Evolutionary conservation across 2,329 filamentous ascomycete genomes (phyloP).

Genomic region (Plectosphaerella plurivora): DNA sequence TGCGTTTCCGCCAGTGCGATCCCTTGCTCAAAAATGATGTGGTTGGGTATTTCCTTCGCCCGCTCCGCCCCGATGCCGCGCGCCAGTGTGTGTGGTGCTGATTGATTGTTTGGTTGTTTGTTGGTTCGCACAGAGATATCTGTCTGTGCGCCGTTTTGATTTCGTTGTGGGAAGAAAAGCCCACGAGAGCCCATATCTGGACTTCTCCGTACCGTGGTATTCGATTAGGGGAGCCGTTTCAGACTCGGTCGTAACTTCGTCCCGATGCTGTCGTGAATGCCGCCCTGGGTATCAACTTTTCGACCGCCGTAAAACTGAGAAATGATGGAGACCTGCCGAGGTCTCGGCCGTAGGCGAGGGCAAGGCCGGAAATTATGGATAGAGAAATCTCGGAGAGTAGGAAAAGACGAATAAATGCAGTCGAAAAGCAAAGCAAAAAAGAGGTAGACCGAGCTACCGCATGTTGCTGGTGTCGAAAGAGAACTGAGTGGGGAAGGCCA

Average conservation of each 20-base stretch:
- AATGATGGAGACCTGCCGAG: neutral
- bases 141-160: neutral
- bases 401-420: neutral
- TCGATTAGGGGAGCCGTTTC: constrained; percentile 3
- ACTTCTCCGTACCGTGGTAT: constrained; percentile 5
- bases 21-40: no score
- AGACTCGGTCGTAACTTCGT: constrained; percentile 6
- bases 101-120: no score
- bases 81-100: neutral
- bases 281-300: constrained; percentile 13
- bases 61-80: neutral
- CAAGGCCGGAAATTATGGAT: neutral
- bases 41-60: neutral
- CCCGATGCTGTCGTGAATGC: constrained; percentile 13
- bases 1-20: no score
- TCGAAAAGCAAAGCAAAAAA: neutral
- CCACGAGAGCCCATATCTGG: constrained; percentile 6
- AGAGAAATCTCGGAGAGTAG: neutral
- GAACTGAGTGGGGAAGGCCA: constrained; percentile 89
- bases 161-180: neutral
- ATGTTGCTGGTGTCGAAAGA: constrained; percentile 63
- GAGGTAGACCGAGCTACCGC: constrained; percentile 22
- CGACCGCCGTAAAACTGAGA: constrained; percentile 5
- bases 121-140: neutral
- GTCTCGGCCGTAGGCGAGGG: neutral